Percentiles rank a stretch among this genome's conserved stretches.
phyloP scores from a whole-genome alignment of 164 flowering plant species.

The Magnolia kwangsiensis region DNA sequence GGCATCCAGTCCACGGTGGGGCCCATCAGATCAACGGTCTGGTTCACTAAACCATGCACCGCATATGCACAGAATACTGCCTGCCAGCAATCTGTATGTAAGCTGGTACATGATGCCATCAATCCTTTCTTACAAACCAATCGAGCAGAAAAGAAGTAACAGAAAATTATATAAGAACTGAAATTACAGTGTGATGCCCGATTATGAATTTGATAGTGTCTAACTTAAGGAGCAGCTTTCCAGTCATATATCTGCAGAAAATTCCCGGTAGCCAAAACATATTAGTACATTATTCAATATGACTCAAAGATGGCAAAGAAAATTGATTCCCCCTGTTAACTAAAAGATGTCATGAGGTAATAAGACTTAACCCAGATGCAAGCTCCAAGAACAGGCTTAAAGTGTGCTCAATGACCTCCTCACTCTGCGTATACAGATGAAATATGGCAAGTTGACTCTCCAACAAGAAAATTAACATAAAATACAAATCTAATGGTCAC shows the following conservation, averaged over 20 bases:
- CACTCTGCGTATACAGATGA: constrained; percentile 53
- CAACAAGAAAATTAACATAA: not conserved
- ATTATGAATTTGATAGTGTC: constrained; percentile 82
- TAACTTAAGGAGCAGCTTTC: constrained; percentile 90
- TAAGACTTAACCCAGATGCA: constrained; percentile 84
- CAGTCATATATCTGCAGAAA: constrained; percentile 84
- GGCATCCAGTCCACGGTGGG: not conserved
- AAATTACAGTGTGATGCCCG: constrained; percentile 79
- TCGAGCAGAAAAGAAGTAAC: not conserved
- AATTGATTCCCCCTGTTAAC: not conserved
- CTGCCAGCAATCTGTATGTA: not conserved
- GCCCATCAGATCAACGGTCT: not conserved
- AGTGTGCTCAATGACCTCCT: constrained; percentile 91
- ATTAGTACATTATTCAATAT: not conserved
- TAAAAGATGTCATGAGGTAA: not conserved
- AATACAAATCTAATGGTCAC: constrained; percentile 27
- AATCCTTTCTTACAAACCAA: not conserved
- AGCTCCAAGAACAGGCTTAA: constrained; percentile 86
- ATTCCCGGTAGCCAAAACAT: constrained; percentile 3
- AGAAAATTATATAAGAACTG: constrained; percentile 7
- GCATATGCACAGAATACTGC: not conserved
- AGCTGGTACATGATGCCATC: not conserved
- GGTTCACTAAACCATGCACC: not conserved
- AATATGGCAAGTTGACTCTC: not conserved
- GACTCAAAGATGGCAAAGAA: not conserved